Conservation (phyloP, 352 stramenopile genomes). For the Phytopythium oedochilum region DNA sequence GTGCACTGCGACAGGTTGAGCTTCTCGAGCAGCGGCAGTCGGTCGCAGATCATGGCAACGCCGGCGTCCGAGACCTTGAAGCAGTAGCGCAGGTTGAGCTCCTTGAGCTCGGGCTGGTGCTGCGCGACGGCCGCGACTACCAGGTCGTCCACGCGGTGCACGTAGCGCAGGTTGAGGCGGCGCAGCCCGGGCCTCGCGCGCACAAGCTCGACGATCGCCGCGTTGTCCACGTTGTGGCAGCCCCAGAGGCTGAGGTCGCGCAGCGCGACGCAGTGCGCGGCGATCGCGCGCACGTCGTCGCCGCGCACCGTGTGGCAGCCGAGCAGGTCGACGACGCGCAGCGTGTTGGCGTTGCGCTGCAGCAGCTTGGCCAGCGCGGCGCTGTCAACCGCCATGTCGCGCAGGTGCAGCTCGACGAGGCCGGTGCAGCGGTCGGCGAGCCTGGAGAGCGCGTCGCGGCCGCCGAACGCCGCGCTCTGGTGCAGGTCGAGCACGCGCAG, state of each 20-base stretch:
- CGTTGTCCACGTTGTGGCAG: slow-evolving; percentile 79
- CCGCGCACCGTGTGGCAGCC: slow-evolving; percentile 71
- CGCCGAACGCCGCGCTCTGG: slow-evolving; percentile 35
- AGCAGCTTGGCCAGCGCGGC: slow-evolving; percentile 45
- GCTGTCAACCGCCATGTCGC: slow-evolving; percentile 67
- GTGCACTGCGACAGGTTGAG: slow-evolving; percentile 82
- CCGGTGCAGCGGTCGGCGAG: slow-evolving; percentile 37
- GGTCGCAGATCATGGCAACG: slow-evolving; percentile 49
- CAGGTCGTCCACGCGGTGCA: slow-evolving; percentile 81
- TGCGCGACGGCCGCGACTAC: slow-evolving; percentile 51
- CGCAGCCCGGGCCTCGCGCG: slow-evolving; percentile 38
- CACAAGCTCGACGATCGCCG: slow-evolving; percentile 46
- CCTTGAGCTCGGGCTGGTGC: slow-evolving; percentile 40
- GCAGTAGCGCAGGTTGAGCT: slow-evolving; percentile 83
- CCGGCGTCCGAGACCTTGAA: slow-evolving; percentile 80
- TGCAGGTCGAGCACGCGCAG: slow-evolving; percentile 63
- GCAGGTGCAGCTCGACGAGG: slow-evolving; percentile 58
- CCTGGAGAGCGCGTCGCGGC: slow-evolving; percentile 27
- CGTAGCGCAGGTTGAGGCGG: slow-evolving; percentile 74
- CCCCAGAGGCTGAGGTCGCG: slow-evolving; percentile 62
- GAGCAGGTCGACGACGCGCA: slow-evolving; percentile 66
- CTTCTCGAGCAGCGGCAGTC: slow-evolving; percentile 35
- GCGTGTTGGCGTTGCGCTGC: slow-evolving; percentile 29
- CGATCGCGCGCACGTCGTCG: slow-evolving; percentile 41
- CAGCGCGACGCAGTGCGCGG: slow-evolving; percentile 32